Evolutionary conservation across 192 early-diverging fungal genomes (phyloP).

Genomic region (Spizellomyces punctatus): DNA sequence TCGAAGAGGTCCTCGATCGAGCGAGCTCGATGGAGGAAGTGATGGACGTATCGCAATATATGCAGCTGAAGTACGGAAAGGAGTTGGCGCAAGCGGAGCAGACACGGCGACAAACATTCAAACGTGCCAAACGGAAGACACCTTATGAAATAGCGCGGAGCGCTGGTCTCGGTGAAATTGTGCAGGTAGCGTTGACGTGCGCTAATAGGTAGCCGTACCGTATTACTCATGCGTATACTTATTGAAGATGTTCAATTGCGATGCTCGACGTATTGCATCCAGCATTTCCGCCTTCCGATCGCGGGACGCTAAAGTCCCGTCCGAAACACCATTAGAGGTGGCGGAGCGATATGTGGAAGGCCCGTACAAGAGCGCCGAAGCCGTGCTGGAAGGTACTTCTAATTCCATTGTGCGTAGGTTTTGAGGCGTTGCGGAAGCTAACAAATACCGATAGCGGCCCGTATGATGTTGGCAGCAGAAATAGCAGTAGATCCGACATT

Average conservation of each 20-base stretch:
- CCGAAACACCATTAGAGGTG: constrained; percentile 51
- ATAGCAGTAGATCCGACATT: constrained; percentile 79
- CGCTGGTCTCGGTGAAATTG: constrained; percentile 44
- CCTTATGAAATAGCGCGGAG: constrained; percentile 50
- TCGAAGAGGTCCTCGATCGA: constrained; percentile 40
- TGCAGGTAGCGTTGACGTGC: constrained; percentile 43
- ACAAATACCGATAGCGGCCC: constrained; percentile 48
- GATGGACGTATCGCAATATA: constrained; percentile 46
- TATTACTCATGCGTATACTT: not conserved
- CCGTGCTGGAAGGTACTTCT: constrained; percentile 53
- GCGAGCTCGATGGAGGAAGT: constrained; percentile 46
- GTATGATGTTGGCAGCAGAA: constrained; percentile 71
- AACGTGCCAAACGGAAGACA: constrained; percentile 41
- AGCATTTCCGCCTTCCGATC: too few relatives aligned
- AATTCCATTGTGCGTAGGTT: too few relatives aligned
- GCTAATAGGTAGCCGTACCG: constrained; percentile 8
- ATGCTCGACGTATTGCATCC: constrained; percentile 32
- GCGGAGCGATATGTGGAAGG: constrained; percentile 53
- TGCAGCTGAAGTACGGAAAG: constrained; percentile 50
- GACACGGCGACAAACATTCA: constrained; percentile 37
- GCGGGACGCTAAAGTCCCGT: not conserved
- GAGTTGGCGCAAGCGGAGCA: constrained; percentile 50
- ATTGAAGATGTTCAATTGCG: constrained; percentile 41
- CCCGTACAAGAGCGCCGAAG: constrained; percentile 48
- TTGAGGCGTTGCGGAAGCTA: not conserved